These are phyloP conservation scores for Casuarina equisetifolia DNA, from an alignment of 306 rosid species.

Conservation along the genomic window DNA sequence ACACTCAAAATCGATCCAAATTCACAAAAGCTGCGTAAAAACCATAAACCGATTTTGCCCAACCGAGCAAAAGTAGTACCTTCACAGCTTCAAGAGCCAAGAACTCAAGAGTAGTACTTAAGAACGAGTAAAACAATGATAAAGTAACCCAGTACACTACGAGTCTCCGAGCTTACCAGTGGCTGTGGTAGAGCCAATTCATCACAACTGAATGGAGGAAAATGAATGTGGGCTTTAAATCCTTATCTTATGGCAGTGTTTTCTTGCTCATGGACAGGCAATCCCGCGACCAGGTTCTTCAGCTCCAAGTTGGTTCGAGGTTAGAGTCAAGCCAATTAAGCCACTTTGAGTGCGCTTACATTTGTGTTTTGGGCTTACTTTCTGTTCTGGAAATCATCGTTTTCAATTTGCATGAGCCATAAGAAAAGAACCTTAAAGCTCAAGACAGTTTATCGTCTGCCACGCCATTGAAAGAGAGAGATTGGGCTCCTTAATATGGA, in stretches of 20 bases:
- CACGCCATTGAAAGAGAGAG: background rate
- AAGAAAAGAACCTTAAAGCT: background rate
- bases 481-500: background rate
- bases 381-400: no score
- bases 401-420: background rate
- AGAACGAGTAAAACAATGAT: conserved; percentile 7
- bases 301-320: conserved; percentile 21
- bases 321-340: background rate
- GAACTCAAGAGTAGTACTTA: background rate
- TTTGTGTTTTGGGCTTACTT: no score
- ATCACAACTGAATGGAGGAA: conserved; percentile 46
- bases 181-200: conserved; percentile 39
- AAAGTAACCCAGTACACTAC: conserved; percentile 4
- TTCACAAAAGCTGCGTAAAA: conserved; percentile 14
- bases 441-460: background rate
- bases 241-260: conserved; percentile 63
- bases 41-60: conserved; percentile 30
- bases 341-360: background rate
- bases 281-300: conserved; percentile 15
- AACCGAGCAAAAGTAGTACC: conserved; percentile 38
- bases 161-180: conserved; percentile 28
- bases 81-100: conserved; percentile 35
- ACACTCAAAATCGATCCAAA: conserved; percentile 12
- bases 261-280: conserved; percentile 23
- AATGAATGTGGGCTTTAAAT: conserved; percentile 81